Conservation (phyloP, 108 stramenopile species). For the Cylindrotheca closterium region DNA sequence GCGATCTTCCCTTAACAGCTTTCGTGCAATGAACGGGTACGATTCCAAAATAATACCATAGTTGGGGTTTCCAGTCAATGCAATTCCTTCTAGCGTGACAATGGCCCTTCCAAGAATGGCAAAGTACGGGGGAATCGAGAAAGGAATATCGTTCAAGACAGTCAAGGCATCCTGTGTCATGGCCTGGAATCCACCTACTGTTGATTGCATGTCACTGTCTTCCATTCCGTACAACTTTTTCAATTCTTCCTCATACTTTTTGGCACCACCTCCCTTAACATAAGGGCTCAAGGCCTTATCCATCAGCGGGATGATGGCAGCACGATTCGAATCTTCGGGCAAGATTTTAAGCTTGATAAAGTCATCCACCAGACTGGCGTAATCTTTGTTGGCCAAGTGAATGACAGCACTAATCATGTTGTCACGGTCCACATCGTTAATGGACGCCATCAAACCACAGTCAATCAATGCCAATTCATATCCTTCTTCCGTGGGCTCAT, state of each 20-base stretch:
- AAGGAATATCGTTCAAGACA: constrained; percentile 88
- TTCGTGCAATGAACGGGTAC: constrained; percentile 89
- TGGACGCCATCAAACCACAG: constrained; percentile 86
- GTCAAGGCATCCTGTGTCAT: constrained; percentile 85
- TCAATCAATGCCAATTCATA: constrained; percentile 79
- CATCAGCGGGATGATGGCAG: constrained; percentile 84
- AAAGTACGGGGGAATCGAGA: constrained; percentile 86
- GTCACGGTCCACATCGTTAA: constrained; percentile 70
- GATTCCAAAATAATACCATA: constrained; percentile 89
- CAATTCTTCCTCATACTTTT: constrained; percentile 85
- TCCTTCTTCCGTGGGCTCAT: constrained; percentile 68
- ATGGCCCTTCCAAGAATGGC: constrained; percentile 83
- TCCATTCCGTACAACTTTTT: constrained; percentile 85
- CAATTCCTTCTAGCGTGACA: constrained; percentile 90
- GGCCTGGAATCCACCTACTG: constrained; percentile 85
- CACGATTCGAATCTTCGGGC: constrained; percentile 74
- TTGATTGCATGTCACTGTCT: constrained; percentile 52
- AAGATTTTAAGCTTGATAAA: constrained; percentile 83
- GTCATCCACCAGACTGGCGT: constrained; percentile 85
- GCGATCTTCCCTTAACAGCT: constrained; percentile 73
- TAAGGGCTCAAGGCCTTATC: constrained; percentile 91
- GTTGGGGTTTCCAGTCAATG: constrained; percentile 76
- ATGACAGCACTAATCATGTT: constrained; percentile 86
- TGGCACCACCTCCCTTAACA: constrained; percentile 89
- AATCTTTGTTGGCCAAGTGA: constrained; percentile 90